Percentiles rank a stretch among this genome's conserved stretches.
Conservation (phyloP, 768 basidiomycete species). For the Trametes cingulata region DNA sequence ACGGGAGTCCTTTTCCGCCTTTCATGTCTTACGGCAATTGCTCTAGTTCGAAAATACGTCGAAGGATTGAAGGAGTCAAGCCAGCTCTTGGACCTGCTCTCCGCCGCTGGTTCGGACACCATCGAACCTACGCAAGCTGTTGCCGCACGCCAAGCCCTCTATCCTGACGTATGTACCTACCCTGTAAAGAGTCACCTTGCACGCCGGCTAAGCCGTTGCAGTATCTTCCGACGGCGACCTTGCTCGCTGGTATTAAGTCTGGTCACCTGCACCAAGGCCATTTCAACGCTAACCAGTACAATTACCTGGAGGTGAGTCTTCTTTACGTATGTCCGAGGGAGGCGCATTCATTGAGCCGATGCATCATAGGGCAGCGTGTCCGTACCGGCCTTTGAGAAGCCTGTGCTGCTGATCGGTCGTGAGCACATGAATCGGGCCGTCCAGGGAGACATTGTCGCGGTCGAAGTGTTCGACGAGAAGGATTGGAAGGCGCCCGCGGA, state of each 20-base stretch:
- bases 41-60: conserved; percentile 75
- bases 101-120: conserved; percentile 62
- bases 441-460: conserved; percentile 88
- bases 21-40: not conserved
- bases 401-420: conserved; percentile 81
- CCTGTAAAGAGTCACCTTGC: not conserved
- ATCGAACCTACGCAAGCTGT: conserved; percentile 63
- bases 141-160: conserved; percentile 58
- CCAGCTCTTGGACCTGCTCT: conserved; percentile 79
- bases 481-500: conserved; percentile 94
- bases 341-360: not conserved
- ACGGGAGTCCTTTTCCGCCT: not conserved
- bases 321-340: not conserved
- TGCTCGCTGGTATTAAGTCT: conserved; percentile 82
- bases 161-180: conserved; percentile 62
- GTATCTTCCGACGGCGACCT: conserved; percentile 74
- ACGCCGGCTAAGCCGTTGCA: conserved; percentile 33
- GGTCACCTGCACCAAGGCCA: conserved; percentile 88
- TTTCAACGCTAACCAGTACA: conserved; percentile 94
- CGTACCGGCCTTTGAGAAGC: conserved; percentile 70
- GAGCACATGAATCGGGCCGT: conserved; percentile 97
- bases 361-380: conserved; percentile 70
- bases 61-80: conserved; percentile 66
- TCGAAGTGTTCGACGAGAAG: conserved; percentile 81
- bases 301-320: conserved; percentile 80